Conservation (phyloP, 768 basidiomycete genomes). For the Daedalea quercina region DNA sequence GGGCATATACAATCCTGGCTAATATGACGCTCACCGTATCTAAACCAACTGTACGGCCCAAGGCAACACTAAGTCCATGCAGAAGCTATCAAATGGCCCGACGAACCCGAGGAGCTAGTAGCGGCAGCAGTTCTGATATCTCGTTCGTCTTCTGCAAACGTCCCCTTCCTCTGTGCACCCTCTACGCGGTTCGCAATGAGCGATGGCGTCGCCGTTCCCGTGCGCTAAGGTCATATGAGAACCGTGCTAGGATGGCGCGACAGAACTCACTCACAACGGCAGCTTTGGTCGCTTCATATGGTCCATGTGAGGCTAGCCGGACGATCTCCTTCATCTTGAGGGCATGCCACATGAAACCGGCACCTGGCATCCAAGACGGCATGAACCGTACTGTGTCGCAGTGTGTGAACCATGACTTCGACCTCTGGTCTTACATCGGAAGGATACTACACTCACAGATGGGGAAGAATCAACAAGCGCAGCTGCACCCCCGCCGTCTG, state of each 20-base stretch:
- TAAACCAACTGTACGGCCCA: too few species aligned
- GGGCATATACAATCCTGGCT: too few species aligned
- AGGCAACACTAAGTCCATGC: too few species aligned
- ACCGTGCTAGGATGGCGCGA: too few species aligned
- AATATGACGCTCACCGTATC: too few species aligned
- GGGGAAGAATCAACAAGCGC: slow-evolving; percentile 28
- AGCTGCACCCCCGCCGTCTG: slow-evolving; percentile 19
- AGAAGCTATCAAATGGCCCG: background rate
- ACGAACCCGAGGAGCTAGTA: slow-evolving; percentile 16
- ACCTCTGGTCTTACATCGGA: too few species aligned
- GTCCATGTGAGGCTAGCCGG: background rate
- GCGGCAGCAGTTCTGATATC: slow-evolving; percentile 16
- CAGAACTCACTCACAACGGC: too few species aligned
- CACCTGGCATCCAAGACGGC: slow-evolving; percentile 17
- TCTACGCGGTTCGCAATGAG: slow-evolving; percentile 9
- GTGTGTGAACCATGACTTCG: too few species aligned
- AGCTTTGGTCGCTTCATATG: background rate
- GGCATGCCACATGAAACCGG: slow-evolving; percentile 16
- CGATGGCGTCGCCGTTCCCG: too few species aligned
- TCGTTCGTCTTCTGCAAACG: slow-evolving; percentile 12
- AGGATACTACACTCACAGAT: slow-evolving; percentile 13
- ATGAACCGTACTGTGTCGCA: slow-evolving; percentile 12
- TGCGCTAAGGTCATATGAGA: too few species aligned
- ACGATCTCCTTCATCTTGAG: slow-evolving; percentile 10
- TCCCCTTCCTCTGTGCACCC: slow-evolving; percentile 10